Percentiles rank a stretch among this genome's conserved stretches.
Evolutionary conservation across 371 early-diverging fungal genomes (phyloP).

Genomic region (Blakeslea trispora): DNA sequence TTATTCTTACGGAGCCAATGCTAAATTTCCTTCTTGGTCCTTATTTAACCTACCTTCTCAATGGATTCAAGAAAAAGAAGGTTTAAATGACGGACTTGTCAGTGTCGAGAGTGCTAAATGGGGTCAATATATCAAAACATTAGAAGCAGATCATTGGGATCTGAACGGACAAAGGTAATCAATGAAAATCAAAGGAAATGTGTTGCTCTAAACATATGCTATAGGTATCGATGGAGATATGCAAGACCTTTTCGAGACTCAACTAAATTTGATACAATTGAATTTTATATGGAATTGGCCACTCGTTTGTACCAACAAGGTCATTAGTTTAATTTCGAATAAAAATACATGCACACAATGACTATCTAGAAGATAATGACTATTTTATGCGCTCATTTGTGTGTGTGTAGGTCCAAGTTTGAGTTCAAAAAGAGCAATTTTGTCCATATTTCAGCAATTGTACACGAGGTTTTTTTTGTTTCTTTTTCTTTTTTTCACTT

Average conservation of each 20-base stretch:
- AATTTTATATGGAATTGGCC: constrained; percentile 78
- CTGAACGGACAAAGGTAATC: constrained; percentile 55
- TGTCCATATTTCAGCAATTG: not conserved
- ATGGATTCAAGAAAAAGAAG: constrained; percentile 39
- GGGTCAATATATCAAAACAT: constrained; percentile 83
- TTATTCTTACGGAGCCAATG: constrained; percentile 75
- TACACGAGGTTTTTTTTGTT: not conserved
- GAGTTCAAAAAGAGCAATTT: not conserved
- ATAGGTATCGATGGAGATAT: constrained; percentile 30
- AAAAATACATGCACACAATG: too few species aligned
- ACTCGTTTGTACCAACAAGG: constrained; percentile 63
- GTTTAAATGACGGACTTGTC: constrained; percentile 91
- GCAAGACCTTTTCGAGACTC: constrained; percentile 24
- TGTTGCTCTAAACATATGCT: too few species aligned
- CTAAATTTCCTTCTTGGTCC: constrained; percentile 47
- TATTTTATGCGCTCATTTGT: not conserved
- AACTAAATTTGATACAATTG: constrained; percentile 68
- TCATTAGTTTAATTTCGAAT: constrained; percentile 23
- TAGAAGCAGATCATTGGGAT: constrained; percentile 88
- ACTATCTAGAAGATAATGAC: not conserved
- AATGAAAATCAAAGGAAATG: too few species aligned
- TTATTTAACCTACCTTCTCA: constrained; percentile 65
- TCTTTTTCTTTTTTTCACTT: not conserved
- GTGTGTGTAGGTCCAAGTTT: too few species aligned
- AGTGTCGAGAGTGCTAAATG: constrained; percentile 77